These are phyloP conservation scores for Straminergon stramineum DNA, from an alignment of 225 moss, liverwort and hornwort species.

Conservation along the genomic window DNA sequence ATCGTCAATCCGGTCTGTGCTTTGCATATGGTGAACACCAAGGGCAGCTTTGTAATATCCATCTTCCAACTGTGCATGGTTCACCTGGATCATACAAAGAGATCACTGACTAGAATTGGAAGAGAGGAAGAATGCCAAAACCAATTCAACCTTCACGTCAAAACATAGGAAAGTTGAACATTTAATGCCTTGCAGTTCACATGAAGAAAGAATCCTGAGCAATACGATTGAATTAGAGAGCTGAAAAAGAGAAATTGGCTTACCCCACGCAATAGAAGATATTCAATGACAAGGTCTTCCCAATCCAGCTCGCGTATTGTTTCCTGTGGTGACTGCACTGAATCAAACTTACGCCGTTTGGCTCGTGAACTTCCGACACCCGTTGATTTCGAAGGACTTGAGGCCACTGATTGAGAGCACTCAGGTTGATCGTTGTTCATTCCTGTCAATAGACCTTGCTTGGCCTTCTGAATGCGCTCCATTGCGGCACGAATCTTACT, in stretches of 20 bases:
- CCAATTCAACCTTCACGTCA: background rate
- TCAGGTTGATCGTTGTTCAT: background rate
- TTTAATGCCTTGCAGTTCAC: background rate
- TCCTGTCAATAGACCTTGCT: slow-evolving; percentile 15
- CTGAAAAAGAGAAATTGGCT: background rate
- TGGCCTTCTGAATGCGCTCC: slow-evolving; percentile 48
- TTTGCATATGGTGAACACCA: slow-evolving; percentile 32
- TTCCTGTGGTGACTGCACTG: background rate
- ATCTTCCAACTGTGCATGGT: slow-evolving; percentile 36
- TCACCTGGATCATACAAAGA: slow-evolving; percentile 15
- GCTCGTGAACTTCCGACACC: background rate
- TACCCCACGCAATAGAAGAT: slow-evolving; percentile 75
- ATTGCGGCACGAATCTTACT: slow-evolving; percentile 55
- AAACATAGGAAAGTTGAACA: background rate
- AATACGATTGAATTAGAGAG: background rate
- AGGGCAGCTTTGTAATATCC: slow-evolving; percentile 56
- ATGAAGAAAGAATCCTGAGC: background rate
- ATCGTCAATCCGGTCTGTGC: slow-evolving; percentile 31
- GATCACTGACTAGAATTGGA: background rate
- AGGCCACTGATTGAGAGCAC: background rate
- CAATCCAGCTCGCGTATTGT: slow-evolving; percentile 35
- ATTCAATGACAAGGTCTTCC: slow-evolving; percentile 86
- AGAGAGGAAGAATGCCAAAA: background rate
- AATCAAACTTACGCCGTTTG: slow-evolving; percentile 6
- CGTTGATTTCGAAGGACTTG: background rate